Percentiles rank a stretch among this genome's conserved stretches.
Evolutionary conservation across 169 alveolate species (phyloP).

Genomic region (Hepatocystis sp.): DNA sequence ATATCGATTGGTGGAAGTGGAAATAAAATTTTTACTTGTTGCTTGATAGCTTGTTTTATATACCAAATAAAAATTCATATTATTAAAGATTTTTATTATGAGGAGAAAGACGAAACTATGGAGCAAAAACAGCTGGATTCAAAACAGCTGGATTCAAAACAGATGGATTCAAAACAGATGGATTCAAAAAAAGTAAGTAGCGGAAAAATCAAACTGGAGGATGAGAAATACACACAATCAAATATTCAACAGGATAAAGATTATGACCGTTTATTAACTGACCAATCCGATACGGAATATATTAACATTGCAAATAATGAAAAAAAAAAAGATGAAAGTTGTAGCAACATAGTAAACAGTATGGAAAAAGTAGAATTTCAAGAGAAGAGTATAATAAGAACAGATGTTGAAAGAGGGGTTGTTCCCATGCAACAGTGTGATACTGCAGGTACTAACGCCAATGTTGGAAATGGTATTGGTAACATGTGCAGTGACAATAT

Average conservation of each 20-base stretch:
- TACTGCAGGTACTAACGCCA: background rate
- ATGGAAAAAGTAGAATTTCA: background rate
- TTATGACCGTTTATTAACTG: background rate
- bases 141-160: no score
- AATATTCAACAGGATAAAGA: background rate
- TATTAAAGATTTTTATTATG: conserved; percentile 65
- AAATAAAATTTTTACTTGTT: conserved; percentile 56
- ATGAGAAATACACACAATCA: background rate
- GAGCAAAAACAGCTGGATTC: no score
- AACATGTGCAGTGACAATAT: no score
- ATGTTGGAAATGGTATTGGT: background rate
- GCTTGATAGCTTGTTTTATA: conserved; percentile 73
- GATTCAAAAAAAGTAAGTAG: no score
- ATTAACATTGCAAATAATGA: background rate
- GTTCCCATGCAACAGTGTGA: background rate
- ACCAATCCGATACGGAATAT: no score
- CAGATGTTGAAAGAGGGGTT: background rate
- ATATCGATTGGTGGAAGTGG: conserved; percentile 76
- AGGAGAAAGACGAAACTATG: no score
- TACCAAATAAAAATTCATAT: conserved; percentile 70
- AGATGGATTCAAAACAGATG: background rate
- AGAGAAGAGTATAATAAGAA: background rate
- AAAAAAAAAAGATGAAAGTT: background rate
- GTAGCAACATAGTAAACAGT: background rate
- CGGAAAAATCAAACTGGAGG: no score